These are phyloP conservation scores for Leptodermis oblonga DNA, from an alignment of 257 asterid genomes.

Conservation along the genomic window DNA sequence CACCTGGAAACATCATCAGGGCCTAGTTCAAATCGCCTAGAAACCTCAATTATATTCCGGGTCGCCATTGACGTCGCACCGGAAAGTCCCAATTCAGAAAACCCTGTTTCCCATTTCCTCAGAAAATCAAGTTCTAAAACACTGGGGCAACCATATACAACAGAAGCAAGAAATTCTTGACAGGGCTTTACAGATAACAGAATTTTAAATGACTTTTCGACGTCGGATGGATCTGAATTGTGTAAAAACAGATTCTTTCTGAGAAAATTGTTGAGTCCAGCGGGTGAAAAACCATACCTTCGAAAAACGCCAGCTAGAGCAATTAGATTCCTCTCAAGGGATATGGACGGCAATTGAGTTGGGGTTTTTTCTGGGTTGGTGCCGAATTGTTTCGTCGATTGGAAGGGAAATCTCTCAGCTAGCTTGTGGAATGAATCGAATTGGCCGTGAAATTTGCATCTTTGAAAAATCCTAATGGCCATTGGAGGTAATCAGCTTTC, in stretches of 20 bases:
- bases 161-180: constrained; percentile 50
- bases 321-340: constrained; percentile 24
- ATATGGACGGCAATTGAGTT: constrained; percentile 9
- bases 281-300: constrained; percentile 56
- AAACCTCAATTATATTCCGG: constrained; percentile 42
- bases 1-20: constrained; percentile 40
- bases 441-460: not conserved
- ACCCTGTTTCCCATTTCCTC: constrained; percentile 47
- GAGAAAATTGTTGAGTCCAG: constrained; percentile 40
- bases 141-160: constrained; percentile 51
- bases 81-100: constrained; percentile 27
- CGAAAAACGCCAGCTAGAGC: constrained; percentile 47
- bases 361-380: constrained; percentile 20
- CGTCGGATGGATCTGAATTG: constrained; percentile 28
- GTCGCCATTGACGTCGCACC: constrained; percentile 30
- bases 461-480: constrained; percentile 24
- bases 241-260: constrained; percentile 43
- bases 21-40: constrained; percentile 39
- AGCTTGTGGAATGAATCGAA: constrained; percentile 15
- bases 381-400: constrained; percentile 10
- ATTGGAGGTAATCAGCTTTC: constrained; percentile 5
- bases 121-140: constrained; percentile 46
- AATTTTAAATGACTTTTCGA: constrained; percentile 50
- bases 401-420: not conserved
- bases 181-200: constrained; percentile 46